These are phyloP conservation scores for Blepharisma undulans DNA, from an alignment of 169 alveolate genomes.

Conservation along the genomic window DNA sequence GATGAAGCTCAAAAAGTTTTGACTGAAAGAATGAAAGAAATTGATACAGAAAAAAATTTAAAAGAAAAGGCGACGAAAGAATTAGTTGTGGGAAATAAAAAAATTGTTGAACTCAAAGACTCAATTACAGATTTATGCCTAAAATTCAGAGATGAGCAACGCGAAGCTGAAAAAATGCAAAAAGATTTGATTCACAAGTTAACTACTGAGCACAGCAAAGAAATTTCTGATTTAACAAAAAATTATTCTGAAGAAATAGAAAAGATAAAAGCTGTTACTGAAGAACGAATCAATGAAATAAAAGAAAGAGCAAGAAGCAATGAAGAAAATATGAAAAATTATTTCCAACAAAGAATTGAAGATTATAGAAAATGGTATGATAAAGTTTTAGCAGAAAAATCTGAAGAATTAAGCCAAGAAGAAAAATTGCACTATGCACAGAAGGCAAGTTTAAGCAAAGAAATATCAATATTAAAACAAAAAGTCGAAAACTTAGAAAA, in stretches of 20 bases:
- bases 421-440: not conserved
- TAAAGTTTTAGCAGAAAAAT: not conserved
- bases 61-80: not conserved
- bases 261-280: not conserved
- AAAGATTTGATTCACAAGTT: not conserved
- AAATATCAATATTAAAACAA: not conserved
- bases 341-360: not conserved
- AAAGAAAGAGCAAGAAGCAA: not conserved
- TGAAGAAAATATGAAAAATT: not conserved
- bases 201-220: not conserved
- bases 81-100: not conserved
- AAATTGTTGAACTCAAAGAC: not conserved
- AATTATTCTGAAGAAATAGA: not conserved
- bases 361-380: not conserved
- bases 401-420: not conserved
- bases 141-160: not conserved
- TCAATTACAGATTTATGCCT: not conserved
- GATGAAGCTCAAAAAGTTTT: not conserved
- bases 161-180: not conserved
- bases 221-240: not conserved
- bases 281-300: not conserved
- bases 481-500: not conserved
- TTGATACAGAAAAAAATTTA: not conserved
- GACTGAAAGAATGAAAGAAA: not conserved
- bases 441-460: not conserved